A percentile compares a stretch with the other conserved stretches of the same genome.
These are phyloP conservation scores for Tolypocladium ovalisporum DNA, from an alignment of 2,329 filamentous ascomycete species.

Conservation along the genomic window DNA sequence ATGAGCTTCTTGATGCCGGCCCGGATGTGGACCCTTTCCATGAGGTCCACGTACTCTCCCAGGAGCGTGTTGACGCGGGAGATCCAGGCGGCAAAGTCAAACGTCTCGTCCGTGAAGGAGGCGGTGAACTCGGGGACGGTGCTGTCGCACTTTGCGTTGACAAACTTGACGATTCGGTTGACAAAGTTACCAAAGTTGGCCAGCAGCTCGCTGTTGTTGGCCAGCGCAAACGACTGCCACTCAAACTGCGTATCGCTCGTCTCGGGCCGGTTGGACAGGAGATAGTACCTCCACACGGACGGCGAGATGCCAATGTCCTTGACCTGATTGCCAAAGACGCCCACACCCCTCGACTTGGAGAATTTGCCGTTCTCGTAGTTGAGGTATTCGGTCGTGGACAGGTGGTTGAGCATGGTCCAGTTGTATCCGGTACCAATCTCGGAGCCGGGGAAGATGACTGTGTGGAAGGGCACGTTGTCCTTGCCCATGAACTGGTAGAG, in stretches of 20 bases:
- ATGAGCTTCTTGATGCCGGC: conserved; percentile 54
- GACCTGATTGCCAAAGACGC: conserved; percentile 85
- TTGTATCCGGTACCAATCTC: conserved; percentile 75
- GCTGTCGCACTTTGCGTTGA: conserved; percentile 63
- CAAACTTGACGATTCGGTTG: conserved; percentile 64
- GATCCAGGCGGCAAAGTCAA: conserved; percentile 13
- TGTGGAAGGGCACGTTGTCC: conserved; percentile 53
- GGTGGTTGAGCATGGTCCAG: conserved; percentile 83
- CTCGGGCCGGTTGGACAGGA: conserved; percentile 77
- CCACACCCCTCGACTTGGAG: conserved; percentile 79
- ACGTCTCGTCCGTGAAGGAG: conserved; percentile 48
- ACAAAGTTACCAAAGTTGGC: conserved; percentile 68
- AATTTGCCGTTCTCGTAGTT: conserved; percentile 89
- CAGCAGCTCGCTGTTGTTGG: conserved; percentile 83
- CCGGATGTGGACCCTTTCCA: conserved; percentile 63
- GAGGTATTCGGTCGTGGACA: conserved; percentile 78
- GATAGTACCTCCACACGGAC: conserved; percentile 90
- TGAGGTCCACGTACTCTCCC: conserved; percentile 53
- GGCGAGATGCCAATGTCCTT: conserved; percentile 74
- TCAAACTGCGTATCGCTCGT: conserved; percentile 81
- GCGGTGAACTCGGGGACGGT: conserved; percentile 52
- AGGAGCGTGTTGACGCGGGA: conserved; percentile 43
- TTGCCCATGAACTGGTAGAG: conserved; percentile 97
- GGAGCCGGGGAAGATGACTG: conserved; percentile 81
- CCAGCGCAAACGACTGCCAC: conserved; percentile 71